Evolutionary conservation across 2,329 filamentous ascomycete genomes (phyloP).

Genomic region (Fusarium musae): DNA sequence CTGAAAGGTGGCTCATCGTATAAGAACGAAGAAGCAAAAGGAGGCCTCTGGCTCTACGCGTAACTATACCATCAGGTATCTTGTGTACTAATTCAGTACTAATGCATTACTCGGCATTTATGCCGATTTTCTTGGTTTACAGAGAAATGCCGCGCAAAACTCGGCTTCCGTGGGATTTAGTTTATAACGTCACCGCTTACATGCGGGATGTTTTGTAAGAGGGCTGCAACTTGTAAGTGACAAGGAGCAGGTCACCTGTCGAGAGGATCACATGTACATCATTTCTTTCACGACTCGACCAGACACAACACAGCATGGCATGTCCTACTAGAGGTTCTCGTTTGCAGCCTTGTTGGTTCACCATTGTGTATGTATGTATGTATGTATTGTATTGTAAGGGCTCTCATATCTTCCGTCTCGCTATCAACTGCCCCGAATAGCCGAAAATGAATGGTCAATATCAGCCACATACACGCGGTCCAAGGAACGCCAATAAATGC

Average conservation of each 20-base stretch:
- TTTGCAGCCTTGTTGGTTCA: background rate
- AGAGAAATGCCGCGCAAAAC: conserved; percentile 1
- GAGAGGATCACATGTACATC: conserved; percentile 7
- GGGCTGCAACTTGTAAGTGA: background rate
- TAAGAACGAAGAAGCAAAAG: background rate
- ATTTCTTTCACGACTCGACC: background rate
- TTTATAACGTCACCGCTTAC: background rate
- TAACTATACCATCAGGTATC: background rate
- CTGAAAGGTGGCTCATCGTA: background rate
- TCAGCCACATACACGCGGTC: conserved; percentile 5
- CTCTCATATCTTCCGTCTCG: background rate
- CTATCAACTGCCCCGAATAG: background rate
- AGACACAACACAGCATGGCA: background rate
- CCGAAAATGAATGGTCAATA: background rate
- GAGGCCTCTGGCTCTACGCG: background rate
- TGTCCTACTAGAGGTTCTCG: background rate
- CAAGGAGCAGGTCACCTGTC: conserved; percentile 1
- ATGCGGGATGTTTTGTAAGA: background rate
- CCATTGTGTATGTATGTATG: background rate
- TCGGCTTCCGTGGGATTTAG: background rate
- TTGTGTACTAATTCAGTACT: background rate
- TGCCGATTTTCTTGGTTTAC: background rate
- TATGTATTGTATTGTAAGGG: background rate
- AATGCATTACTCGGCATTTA: background rate
- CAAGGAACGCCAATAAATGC: conserved; percentile 1